Evolutionary conservation across 1,284 basidiomycete species (phyloP), one percentile per base, ranked within the genome.

Genomic region (Mycosarcoma maydis): DNA sequence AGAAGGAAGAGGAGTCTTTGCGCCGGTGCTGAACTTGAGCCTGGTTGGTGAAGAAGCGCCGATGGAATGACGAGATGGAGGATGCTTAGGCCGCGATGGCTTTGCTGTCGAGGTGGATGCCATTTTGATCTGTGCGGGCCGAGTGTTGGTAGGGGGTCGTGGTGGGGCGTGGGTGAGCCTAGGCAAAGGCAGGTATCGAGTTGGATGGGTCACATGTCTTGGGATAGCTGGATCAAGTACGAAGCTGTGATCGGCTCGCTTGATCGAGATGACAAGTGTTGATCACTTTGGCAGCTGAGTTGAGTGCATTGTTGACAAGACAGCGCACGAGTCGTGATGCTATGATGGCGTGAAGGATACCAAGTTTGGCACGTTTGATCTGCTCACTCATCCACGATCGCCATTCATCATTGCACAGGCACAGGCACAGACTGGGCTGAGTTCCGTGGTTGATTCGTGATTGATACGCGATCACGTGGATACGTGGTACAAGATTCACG

Each of bases 11-110:
- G 38, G 30, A 7, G 23, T 10, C n/a, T 40, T 27, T 11, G 22
- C 19, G 22, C 44, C 37, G 36, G 49, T 32, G n/a, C 22, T 33
- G 6, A 19, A 6, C 19, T 43, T 41, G 34, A 42, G 38, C 5
- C 42, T 19, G 14, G 27, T 42, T 29, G 46, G 24, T 17, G 52
- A 34, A 7, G 47, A 46, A 33, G 36, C 34, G 41, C 40, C 39
- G 36, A 61, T 45, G 14, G 51, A 54, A 32, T 61, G 58, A 17
- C 58, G 58, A 50, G 58, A 61, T 20, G 58, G 51, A 14, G 26
- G 36, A 33, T 61, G 37, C 27, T 16, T n/a, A 17, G 58, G 52
- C 58, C 58, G 41, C 23, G 46, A 41, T 7, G 42, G 47, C 30
- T 30, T 38, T 19, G 46, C 23, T 4, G 43, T 22, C 4, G 47